Conservation (phyloP, 169 alveolate genomes). For the Plasmodium billcollinsi region DNA sequence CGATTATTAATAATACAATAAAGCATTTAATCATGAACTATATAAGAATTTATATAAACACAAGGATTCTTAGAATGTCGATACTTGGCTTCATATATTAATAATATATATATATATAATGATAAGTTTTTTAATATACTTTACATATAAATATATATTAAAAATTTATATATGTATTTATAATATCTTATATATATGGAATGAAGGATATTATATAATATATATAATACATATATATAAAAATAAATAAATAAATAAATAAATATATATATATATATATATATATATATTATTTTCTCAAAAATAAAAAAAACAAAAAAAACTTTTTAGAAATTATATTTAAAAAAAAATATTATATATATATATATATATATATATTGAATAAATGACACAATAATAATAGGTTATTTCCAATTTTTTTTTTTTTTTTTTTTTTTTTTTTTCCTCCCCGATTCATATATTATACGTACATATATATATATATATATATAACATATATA, state of each 20-base stretch:
- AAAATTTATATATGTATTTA: not conserved
- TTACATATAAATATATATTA: not conserved
- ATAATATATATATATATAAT: slow-evolving; percentile 9
- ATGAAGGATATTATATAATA: not conserved
- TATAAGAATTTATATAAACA: slow-evolving; percentile 1
- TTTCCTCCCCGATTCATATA: too few species aligned
- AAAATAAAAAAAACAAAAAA: too few species aligned
- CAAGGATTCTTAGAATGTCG: not conserved
- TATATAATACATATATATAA: not conserved
- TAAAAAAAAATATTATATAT: too few species aligned
- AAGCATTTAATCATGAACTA: slow-evolving; percentile 18
- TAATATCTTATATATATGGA: not conserved
- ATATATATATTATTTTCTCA: not conserved
- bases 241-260: not conserved
- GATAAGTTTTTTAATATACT: not conserved
- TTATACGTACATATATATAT: too few species aligned
- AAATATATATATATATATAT: not conserved
- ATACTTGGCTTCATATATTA: not conserved
- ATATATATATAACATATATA: too few species aligned
- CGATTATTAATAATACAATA: slow-evolving; percentile 31
- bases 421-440: too few species aligned
- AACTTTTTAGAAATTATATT: too few species aligned
- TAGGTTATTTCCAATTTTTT: too few species aligned
- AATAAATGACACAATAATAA: too few species aligned
- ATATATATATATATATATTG: too few species aligned